Percentiles rank a stretch among this genome's conserved stretches.
Conservation (phyloP, 305 asterid species). For the Fraxinus ornus region DNA sequence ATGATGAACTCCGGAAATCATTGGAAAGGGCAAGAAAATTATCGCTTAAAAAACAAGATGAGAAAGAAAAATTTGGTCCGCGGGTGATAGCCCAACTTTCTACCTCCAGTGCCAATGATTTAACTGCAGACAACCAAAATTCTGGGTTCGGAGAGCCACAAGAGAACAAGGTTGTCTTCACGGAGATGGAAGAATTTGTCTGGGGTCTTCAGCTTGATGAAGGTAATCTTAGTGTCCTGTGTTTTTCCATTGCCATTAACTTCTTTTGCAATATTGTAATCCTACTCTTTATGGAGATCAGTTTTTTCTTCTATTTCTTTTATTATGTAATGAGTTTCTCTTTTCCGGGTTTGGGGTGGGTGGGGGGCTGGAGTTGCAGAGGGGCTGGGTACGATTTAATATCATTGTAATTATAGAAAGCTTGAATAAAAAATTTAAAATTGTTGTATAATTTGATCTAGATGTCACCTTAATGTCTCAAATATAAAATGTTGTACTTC, state of each 20-base stretch:
- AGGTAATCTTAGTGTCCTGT: constrained; percentile 37
- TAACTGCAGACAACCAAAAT: constrained; percentile 39
- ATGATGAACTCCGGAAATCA: constrained; percentile 83
- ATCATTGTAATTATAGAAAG: background rate
- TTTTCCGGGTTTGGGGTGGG: background rate
- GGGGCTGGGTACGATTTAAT: background rate
- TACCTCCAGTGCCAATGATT: constrained; percentile 40
- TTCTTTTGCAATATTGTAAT: background rate
- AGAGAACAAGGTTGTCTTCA: constrained; percentile 78
- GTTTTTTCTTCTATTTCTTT: background rate
- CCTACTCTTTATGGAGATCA: background rate
- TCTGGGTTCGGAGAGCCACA: constrained; percentile 51
- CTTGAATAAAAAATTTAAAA: background rate
- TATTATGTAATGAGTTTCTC: background rate
- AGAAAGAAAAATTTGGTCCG: constrained; percentile 48
- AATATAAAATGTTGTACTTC: background rate
- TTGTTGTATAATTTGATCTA: constrained; percentile 4
- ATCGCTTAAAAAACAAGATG: constrained; percentile 62
- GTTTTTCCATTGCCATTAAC: background rate
- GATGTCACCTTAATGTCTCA: background rate
- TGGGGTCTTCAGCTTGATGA: constrained; percentile 94
- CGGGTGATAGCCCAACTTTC: constrained; percentile 50
- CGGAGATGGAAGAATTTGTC: constrained; percentile 97
- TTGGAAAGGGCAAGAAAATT: constrained; percentile 81
- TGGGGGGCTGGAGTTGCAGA: background rate